Evolutionary conservation across 768 basidiomycete species (phyloP).

Genomic region (Pulveroboletus sp.): DNA sequence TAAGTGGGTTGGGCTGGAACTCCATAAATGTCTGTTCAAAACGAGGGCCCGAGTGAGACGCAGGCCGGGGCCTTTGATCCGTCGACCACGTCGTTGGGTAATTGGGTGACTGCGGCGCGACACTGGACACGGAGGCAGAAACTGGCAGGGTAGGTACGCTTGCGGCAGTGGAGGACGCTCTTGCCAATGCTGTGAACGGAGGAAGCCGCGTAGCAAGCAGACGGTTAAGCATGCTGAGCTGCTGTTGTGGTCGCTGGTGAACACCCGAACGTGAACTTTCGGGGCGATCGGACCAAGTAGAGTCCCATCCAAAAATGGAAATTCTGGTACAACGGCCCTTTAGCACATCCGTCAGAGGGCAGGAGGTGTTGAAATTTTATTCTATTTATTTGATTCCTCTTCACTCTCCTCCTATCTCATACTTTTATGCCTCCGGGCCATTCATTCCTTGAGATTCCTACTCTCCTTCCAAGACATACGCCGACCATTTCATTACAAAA

Average conservation of each 20-base stretch:
- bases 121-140: conserved; percentile 25
- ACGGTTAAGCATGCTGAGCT: conserved; percentile 26
- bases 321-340: no score
- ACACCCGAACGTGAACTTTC: neutral
- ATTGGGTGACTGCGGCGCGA: conserved; percentile 77
- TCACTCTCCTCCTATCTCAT: no score
- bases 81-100: conserved; percentile 79
- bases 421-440: no score
- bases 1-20: conserved; percentile 83
- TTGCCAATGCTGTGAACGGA: conserved; percentile 13
- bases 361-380: no score
- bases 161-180: conserved; percentile 24
- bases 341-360: no score
- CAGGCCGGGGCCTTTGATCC: conserved; percentile 68
- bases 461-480: no score
- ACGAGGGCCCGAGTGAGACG: conserved; percentile 58
- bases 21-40: conserved; percentile 91
- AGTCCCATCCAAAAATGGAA: conserved; percentile 14
- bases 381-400: no score
- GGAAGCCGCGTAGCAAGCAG: conserved; percentile 19
- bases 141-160: conserved; percentile 5
- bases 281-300: neutral
- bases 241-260: conserved; percentile 6
- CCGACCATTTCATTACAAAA: no score
- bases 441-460: no score